Evolutionary conservation across 306 rosid species (phyloP).

Genomic region (Rosa chinensis): DNA sequence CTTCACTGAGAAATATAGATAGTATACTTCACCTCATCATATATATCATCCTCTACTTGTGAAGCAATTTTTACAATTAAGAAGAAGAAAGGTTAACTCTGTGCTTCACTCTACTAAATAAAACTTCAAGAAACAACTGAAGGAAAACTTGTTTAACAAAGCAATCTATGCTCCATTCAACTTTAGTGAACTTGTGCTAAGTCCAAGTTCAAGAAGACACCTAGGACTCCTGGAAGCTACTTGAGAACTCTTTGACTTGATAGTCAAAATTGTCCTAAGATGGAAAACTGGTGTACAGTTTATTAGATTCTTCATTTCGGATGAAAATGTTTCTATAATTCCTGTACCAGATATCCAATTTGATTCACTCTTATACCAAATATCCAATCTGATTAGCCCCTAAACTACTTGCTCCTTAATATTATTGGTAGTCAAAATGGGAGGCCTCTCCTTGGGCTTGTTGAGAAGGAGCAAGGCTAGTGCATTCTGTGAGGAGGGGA

Average conservation of each 20-base stretch:
- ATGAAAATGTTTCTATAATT: neutral
- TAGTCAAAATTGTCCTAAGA: neutral
- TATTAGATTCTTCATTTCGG: neutral
- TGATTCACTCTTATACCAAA: neutral
- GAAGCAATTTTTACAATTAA: no score
- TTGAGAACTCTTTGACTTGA: neutral
- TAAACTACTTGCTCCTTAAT: neutral
- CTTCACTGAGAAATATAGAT: neutral
- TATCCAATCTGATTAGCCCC: neutral
- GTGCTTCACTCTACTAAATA: neutral
- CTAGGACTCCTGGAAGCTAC: neutral
- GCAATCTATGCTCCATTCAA: neutral
- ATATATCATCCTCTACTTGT: neutral
- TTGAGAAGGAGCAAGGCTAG: neutral
- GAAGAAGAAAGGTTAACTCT: no score
- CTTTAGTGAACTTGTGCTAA: neutral
- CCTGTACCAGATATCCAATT: neutral
- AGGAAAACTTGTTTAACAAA: neutral
- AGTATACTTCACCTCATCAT: neutral
- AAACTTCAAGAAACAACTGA: neutral
- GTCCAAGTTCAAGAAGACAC: no score
- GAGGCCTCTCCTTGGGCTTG: neutral
- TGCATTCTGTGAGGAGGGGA: neutral
- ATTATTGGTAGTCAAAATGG: neutral
- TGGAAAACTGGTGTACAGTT: neutral